Base-by-base conservation (phyloP, 805 yeast species). In the Cyberlindnera subsufficiens region DNA sequence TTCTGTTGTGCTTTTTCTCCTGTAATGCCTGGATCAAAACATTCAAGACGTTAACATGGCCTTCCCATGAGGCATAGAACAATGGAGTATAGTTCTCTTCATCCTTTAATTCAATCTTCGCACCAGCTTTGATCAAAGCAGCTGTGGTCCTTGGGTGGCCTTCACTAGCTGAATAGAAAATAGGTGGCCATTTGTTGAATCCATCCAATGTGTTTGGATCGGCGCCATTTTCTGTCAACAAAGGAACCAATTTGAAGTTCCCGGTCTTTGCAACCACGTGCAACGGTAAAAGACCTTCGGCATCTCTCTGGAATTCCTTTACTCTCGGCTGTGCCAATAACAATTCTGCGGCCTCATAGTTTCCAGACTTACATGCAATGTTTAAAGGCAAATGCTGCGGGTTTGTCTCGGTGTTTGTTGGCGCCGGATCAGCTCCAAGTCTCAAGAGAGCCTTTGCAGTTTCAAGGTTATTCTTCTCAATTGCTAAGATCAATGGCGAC, bases 61-160 rank as follows among this genome's bases (percentile, higher is more conserved):
- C 98, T 61, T 90, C 97, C 78, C 95, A 86, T 18, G 90, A 85
- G 20, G 97, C 91, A 60, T 91, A 86, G 60, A 85, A 91, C 37
- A 90, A 57, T 0, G 96, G 96, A 40, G 82, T 77, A 52, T 76
- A 75, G 4, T 88, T 85, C 46, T 86, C 86, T 46, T 84, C 93
- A 63, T 93, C 98, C 14, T 77, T 69, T 17, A 85, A 59, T 34
- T 69, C 67, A 44, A 82, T 69, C 43, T 78, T 74, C 0, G 97
- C 96, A 5, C 91, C 90, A 46, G 71, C 75, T 18, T 76, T 75
- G 16, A 93, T 74, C 44, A 93, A 69, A 38, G 78, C 85, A 47
- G 72, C 72, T 0, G 95, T 84, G 3, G 93, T 79, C 35, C 72
- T 65, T 5, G 72, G 73, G 59, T 84, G 87, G 1, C 97, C 97